Evolutionary conservation across 768 basidiomycete genomes (phyloP).

Genomic region (Dentipellis fragilis): DNA sequence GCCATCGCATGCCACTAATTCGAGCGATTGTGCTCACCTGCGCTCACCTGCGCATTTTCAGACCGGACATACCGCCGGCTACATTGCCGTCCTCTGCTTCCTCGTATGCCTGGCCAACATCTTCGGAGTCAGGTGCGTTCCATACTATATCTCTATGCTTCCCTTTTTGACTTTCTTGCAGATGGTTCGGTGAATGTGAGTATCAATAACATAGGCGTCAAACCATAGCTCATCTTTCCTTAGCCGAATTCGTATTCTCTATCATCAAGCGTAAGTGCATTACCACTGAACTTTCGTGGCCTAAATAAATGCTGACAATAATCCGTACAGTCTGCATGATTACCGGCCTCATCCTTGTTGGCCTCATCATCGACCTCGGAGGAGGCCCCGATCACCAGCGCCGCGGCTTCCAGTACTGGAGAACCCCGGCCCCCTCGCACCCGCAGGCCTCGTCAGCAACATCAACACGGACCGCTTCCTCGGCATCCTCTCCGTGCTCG

Average conservation of each 20-base stretch:
- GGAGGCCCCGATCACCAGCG: constrained; percentile 62
- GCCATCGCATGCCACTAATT: constrained; percentile 10
- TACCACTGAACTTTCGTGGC: background rate
- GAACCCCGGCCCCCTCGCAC: constrained; percentile 49
- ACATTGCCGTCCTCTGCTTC: constrained; percentile 49
- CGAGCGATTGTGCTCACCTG: background rate
- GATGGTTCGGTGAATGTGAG: constrained; percentile 47
- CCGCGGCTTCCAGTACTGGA: constrained; percentile 70
- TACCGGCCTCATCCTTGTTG: constrained; percentile 46
- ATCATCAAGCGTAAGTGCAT: constrained; percentile 45
- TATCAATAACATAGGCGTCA: background rate
- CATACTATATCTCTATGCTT: constrained; percentile 31
- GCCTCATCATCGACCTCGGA: constrained; percentile 68
- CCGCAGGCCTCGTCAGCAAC: constrained; percentile 21
- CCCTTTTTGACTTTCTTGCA: background rate
- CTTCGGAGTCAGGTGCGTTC: constrained; percentile 59
- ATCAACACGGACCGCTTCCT: constrained; percentile 31
- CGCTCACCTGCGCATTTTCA: constrained; percentile 12
- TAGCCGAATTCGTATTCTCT: constrained; percentile 57
- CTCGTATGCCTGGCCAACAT: constrained; percentile 55
- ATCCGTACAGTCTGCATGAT: constrained; percentile 40
- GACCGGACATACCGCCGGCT: constrained; percentile 41
- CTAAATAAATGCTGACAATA: constrained; percentile 9
- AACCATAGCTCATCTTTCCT: background rate
- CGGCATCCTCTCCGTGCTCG: constrained; percentile 30